Evolutionary conservation across 2,329 filamentous ascomycete genomes (phyloP).

Genomic region (Beauveria sp.): DNA sequence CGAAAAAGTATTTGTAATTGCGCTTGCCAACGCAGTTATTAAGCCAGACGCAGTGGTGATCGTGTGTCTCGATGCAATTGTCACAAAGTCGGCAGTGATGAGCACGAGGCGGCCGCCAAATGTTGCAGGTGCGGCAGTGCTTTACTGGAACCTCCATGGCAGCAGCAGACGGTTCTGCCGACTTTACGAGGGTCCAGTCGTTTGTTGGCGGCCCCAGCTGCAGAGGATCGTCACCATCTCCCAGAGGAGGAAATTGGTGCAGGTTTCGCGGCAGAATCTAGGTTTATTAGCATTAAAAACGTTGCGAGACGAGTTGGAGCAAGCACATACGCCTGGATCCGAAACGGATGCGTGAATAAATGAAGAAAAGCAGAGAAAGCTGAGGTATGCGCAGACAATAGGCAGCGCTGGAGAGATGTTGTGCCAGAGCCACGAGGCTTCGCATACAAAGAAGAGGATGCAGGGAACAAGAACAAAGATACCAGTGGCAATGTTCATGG

Average conservation of each 20-base stretch:
- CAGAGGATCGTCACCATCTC: constrained; percentile 72
- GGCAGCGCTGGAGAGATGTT: constrained; percentile 84
- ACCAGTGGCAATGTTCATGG: constrained; percentile 83
- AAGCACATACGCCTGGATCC: constrained; percentile 74
- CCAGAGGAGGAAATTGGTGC: constrained; percentile 73
- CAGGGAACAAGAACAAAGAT: constrained; percentile 71
- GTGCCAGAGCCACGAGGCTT: constrained; percentile 77
- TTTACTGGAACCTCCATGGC: constrained; percentile 98
- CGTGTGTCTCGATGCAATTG: constrained; percentile 93
- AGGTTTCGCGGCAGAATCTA: constrained; percentile 89
- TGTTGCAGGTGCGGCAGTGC: constrained; percentile 95
- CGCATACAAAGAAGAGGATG: constrained; percentile 77
- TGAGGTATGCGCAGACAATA: constrained; percentile 84
- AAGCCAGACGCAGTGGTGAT: constrained; percentile 98
- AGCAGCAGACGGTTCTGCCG: constrained; percentile 63
- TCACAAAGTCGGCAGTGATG: constrained; percentile 97
- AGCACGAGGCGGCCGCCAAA: constrained; percentile 91
- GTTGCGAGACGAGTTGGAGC: neutral
- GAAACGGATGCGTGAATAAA: constrained; percentile 88
- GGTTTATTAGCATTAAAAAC: constrained; percentile 1
- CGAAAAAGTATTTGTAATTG: constrained; percentile 97
- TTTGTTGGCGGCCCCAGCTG: constrained; percentile 77
- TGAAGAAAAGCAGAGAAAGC: constrained; percentile 83
- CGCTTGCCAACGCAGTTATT: constrained; percentile 96
- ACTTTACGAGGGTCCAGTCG: constrained; percentile 89